Evolutionary conservation across 2,329 filamentous ascomycete species (phyloP).

Genomic region (Colletotrichum scovillei): DNA sequence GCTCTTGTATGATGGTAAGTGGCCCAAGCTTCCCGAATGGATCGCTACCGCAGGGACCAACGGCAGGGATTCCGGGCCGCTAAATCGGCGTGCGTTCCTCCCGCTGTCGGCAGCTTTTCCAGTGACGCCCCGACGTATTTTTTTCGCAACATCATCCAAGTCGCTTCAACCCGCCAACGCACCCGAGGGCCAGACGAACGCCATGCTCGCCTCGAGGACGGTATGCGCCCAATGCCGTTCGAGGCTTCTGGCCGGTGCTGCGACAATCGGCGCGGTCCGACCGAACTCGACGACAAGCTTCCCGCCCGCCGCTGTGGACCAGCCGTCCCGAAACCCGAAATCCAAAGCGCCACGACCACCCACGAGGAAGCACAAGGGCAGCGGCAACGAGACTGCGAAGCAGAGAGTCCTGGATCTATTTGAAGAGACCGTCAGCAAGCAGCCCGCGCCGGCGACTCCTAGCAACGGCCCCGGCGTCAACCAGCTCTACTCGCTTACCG

Average conservation of each 20-base stretch:
- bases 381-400: background rate
- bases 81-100: slow-evolving; percentile 22
- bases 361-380: background rate
- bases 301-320: slow-evolving; percentile 16
- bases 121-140: background rate
- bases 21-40: slow-evolving; percentile 20
- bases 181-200: slow-evolving; percentile 4
- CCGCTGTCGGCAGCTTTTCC: slow-evolving; percentile 4
- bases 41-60: background rate
- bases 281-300: slow-evolving; percentile 29
- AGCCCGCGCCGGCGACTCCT: background rate
- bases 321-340: background rate
- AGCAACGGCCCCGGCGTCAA: background rate
- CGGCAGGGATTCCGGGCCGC: slow-evolving; percentile 8
- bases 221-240: slow-evolving; percentile 48
- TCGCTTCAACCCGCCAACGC: background rate
- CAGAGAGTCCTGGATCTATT: slow-evolving; percentile 34
- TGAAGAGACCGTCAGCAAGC: slow-evolving; percentile 31
- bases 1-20: background rate
- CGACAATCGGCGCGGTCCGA: slow-evolving; percentile 3
- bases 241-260: slow-evolving; percentile 25
- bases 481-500: slow-evolving; percentile 7
- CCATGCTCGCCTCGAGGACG: slow-evolving; percentile 49
- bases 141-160: background rate
- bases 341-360: background rate